Evolutionary conservation across 2,329 filamentous ascomycete genomes (phyloP).

Genomic region (Pseudogymnoascus verrucosus): DNA sequence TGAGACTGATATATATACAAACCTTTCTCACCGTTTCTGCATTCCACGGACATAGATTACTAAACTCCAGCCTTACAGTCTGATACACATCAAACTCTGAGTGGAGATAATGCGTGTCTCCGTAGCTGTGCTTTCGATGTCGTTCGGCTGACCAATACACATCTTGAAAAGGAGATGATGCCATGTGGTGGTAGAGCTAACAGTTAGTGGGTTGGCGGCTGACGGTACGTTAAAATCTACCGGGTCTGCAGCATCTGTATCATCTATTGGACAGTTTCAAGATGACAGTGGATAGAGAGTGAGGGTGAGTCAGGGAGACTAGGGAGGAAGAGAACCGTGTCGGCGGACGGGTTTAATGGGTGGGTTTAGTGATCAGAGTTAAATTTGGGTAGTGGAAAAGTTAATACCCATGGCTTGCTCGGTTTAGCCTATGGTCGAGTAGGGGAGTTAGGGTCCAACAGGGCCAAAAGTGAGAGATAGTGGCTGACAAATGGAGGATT

Average conservation of each 20-base stretch:
- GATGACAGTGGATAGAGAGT: not conserved
- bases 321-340: not conserved
- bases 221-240: not conserved
- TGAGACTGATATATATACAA: constrained; percentile 1
- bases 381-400: not conserved
- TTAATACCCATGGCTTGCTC: not conserved
- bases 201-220: not conserved
- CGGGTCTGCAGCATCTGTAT: not conserved
- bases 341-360: not conserved
- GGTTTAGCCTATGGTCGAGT: not conserved
- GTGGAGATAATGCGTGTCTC: not conserved
- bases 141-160: constrained; percentile 2
- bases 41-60: not conserved
- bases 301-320: not conserved
- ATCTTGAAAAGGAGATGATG: not conserved
- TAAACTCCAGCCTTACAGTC: not conserved
- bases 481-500: not conserved
- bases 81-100: not conserved
- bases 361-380: not conserved
- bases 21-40: not conserved
- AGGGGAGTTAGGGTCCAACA: not conserved
- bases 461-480: not conserved
- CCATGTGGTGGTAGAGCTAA: not conserved
- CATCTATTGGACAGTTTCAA: not conserved
- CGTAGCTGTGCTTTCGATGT: not conserved